Percentiles rank a stretch among this genome's conserved stretches.
These are phyloP conservation scores for Marvania coccoides DNA, from an alignment of 139 green algal genomes.

Conservation along the genomic window DNA sequence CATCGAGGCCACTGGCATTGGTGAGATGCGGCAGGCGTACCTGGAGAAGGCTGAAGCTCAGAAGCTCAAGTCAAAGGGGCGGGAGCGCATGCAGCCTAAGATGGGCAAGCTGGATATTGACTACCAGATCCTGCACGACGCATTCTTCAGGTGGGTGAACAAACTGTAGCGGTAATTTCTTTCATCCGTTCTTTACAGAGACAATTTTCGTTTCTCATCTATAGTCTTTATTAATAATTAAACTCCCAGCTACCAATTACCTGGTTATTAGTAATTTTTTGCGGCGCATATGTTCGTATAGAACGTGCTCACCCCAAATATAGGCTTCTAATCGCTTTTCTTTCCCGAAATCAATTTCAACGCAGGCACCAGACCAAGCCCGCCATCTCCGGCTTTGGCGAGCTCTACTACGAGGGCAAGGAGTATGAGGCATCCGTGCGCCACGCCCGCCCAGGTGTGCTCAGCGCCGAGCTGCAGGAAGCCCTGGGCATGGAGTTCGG, in stretches of 20 bases:
- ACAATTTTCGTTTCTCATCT: too few species aligned
- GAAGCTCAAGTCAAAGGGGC: slow-evolving; percentile 74
- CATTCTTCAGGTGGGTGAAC: too few species aligned
- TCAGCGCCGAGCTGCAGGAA: neutral
- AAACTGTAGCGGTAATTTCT: too few species aligned
- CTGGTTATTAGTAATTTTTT: too few species aligned
- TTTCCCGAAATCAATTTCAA: too few species aligned
- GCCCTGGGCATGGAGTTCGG: slow-evolving; percentile 81
- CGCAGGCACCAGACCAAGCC: slow-evolving; percentile 94
- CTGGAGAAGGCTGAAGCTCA: slow-evolving; percentile 74
- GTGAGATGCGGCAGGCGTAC: slow-evolving; percentile 89
- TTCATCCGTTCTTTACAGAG: too few species aligned
- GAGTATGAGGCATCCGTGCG: slow-evolving; percentile 49
- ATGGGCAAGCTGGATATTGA: slow-evolving; percentile 97
- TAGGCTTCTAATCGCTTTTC: too few species aligned
- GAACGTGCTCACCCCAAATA: too few species aligned
- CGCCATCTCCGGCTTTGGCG: slow-evolving; percentile 71
- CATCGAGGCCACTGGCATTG: slow-evolving; percentile 93
- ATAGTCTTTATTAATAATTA: too few species aligned
- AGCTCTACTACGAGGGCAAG: slow-evolving; percentile 98
- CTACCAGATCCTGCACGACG: slow-evolving; percentile 96
- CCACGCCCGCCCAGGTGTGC: slow-evolving; percentile 18
- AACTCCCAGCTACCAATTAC: too few species aligned
- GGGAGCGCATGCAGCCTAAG: slow-evolving; percentile 78
- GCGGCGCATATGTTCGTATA: too few species aligned